phyloP scores from a whole-genome alignment of 2,329 filamentous ascomycete species.

The Fusarium anguioides region DNA sequence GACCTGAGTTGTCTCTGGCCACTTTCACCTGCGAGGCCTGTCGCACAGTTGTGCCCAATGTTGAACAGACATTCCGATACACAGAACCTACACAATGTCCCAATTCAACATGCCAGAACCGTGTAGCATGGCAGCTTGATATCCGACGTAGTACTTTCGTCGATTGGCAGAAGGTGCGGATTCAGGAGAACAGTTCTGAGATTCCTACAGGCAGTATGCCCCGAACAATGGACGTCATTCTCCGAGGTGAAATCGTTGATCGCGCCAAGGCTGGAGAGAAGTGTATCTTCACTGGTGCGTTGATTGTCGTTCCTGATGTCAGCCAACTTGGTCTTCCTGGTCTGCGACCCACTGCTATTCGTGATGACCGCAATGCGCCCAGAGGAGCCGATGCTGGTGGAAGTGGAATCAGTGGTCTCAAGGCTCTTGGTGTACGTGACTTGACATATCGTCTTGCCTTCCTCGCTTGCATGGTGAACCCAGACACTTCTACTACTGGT shows the following conservation, averaged over 20 bases:
- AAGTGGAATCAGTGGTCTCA: conserved; percentile 86
- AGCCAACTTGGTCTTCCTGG: conserved; percentile 94
- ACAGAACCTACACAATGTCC: conserved; percentile 97
- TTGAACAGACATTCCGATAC: conserved; percentile 98
- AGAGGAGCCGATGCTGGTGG: conserved; percentile 85
- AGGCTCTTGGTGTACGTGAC: conserved; percentile 92
- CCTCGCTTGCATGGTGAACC: conserved; percentile 93
- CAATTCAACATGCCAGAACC: conserved; percentile 87
- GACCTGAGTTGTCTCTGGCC: conserved; percentile 89
- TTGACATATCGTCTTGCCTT: conserved; percentile 97
- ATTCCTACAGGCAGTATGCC: conserved; percentile 99
- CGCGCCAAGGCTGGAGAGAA: conserved; percentile 97
- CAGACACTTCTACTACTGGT: conserved; percentile 84
- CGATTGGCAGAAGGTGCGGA: conserved; percentile 98
- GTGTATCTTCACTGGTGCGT: conserved; percentile 94
- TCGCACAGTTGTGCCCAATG: conserved; percentile 84
- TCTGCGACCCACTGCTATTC: conserved; percentile 81
- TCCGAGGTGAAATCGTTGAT: conserved; percentile 97
- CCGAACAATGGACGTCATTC: conserved; percentile 94
- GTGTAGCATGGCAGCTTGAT: conserved; percentile 94
- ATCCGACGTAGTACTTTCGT: conserved; percentile 97
- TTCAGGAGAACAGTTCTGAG: conserved; percentile 98
- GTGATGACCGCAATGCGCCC: conserved; percentile 79
- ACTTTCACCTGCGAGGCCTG: conserved; percentile 94
- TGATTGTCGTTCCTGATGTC: conserved; percentile 97